Evolutionary conservation across 495 filamentous ascomycete species (phyloP).

Genomic region (Penicillium maclennaniae): DNA sequence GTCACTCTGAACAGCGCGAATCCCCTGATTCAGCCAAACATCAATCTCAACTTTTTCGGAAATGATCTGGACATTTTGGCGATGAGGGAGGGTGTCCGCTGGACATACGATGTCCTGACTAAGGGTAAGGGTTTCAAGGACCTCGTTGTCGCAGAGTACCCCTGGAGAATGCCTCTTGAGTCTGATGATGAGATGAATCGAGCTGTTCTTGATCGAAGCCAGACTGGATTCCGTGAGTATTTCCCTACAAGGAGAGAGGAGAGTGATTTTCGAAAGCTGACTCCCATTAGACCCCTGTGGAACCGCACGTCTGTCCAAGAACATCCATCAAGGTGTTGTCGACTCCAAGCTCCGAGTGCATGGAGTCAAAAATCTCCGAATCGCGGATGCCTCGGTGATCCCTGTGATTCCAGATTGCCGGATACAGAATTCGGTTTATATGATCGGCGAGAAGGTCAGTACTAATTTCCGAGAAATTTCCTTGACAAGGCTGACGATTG

Average conservation of each 20-base stretch:
- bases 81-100: slow-evolving; percentile 54
- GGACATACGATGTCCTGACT: slow-evolving; percentile 51
- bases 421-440: slow-evolving; percentile 51
- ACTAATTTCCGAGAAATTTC: background rate
- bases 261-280: background rate
- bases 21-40: slow-evolving; percentile 49
- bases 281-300: slow-evolving; percentile 45
- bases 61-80: slow-evolving; percentile 54
- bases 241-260: background rate
- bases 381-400: slow-evolving; percentile 42
- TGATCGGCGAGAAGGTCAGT: slow-evolving; percentile 53
- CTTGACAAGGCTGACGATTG: background rate
- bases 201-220: slow-evolving; percentile 51
- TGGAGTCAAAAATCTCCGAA: slow-evolving; percentile 49
- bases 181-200: slow-evolving; percentile 55
- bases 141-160: slow-evolving; percentile 51
- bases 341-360: slow-evolving; percentile 51
- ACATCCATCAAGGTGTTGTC: slow-evolving; percentile 51
- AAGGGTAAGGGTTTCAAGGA: slow-evolving; percentile 57
- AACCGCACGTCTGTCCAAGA: slow-evolving; percentile 49
- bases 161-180: slow-evolving; percentile 56
- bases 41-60: slow-evolving; percentile 59
- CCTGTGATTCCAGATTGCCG: slow-evolving; percentile 40
- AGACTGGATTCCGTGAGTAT: slow-evolving; percentile 53
- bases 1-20: slow-evolving; percentile 52